Conservation (phyloP, 352 stramenopile species). For the Globisporangium nunn region DNA sequence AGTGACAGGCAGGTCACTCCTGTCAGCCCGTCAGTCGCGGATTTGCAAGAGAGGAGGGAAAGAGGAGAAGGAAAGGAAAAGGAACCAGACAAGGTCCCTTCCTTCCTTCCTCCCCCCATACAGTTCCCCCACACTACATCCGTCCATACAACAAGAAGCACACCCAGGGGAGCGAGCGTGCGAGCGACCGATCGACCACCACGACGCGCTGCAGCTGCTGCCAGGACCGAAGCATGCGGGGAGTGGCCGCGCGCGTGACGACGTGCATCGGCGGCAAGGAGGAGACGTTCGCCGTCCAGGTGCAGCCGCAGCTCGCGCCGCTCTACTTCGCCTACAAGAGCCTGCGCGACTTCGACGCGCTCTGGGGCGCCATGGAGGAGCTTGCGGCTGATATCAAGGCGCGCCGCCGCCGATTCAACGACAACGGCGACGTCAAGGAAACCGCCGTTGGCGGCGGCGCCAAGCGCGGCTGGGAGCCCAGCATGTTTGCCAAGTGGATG, state of each 20-base stretch:
- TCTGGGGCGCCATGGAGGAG: constrained; percentile 54
- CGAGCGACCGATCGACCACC: not conserved
- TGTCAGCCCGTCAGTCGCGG: not conserved
- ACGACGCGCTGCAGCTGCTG: constrained; percentile 5
- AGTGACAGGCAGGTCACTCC: too few species aligned
- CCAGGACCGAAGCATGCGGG: constrained; percentile 37
- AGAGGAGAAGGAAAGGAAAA: not conserved
- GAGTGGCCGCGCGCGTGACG: constrained; percentile 59
- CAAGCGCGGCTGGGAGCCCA: constrained; percentile 17
- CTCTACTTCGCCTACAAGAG: constrained; percentile 83
- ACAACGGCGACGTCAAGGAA: constrained; percentile 15
- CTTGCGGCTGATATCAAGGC: constrained; percentile 49
- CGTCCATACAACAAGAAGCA: too few species aligned
- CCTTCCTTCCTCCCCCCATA: not conserved
- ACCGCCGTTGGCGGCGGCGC: not conserved
- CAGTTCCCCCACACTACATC: not conserved
- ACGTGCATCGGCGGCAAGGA: constrained; percentile 78
- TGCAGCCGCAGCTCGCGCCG: constrained; percentile 27
- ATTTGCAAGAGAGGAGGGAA: not conserved
- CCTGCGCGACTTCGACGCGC: constrained; percentile 61
- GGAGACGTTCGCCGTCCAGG: constrained; percentile 69
- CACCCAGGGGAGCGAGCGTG: too few species aligned
- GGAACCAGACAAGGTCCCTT: too few species aligned
- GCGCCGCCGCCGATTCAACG: constrained; percentile 16
- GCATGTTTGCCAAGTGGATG: constrained; percentile 65